Evolutionary conservation across 2,329 filamentous ascomycete genomes (phyloP).

Genomic region (Byssoonygena ceratinophila): DNA sequence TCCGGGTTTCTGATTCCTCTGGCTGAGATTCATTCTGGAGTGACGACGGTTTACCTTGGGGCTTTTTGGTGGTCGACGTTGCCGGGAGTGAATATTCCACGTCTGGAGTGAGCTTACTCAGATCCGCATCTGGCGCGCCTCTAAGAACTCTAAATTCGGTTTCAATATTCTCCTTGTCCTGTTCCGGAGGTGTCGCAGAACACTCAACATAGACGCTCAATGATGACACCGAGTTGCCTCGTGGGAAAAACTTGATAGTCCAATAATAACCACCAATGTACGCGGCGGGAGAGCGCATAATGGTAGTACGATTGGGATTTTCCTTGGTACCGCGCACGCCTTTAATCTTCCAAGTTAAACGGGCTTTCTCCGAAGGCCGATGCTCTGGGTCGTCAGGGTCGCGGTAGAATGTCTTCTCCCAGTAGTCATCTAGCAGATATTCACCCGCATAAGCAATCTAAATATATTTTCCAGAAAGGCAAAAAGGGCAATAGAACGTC

Average conservation of each 20-base stretch:
- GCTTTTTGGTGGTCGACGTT: slow-evolving; percentile 16
- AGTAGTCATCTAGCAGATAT: slow-evolving; percentile 41
- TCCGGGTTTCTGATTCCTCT: slow-evolving; percentile 10
- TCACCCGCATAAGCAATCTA: too few species aligned
- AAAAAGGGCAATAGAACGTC: too few species aligned
- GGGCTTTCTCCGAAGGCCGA: slow-evolving; percentile 42
- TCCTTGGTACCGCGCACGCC: slow-evolving; percentile 52
- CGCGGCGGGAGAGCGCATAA: slow-evolving; percentile 49
- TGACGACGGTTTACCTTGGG: not conserved
- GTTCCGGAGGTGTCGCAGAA: slow-evolving; percentile 39
- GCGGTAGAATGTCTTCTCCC: slow-evolving; percentile 48
- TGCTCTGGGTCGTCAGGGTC: slow-evolving; percentile 50
- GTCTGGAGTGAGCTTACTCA: slow-evolving; percentile 27
- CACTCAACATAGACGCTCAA: slow-evolving; percentile 54
- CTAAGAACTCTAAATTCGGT: slow-evolving; percentile 34
- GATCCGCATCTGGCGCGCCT: slow-evolving; percentile 28
- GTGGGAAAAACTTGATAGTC: slow-evolving; percentile 56
- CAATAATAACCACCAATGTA: slow-evolving; percentile 51
- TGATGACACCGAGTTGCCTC: slow-evolving; percentile 49
- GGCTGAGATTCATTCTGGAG: slow-evolving; percentile 12
- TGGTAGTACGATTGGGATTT: slow-evolving; percentile 46
- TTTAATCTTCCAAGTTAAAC: slow-evolving; percentile 50
- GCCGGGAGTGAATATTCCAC: slow-evolving; percentile 25
- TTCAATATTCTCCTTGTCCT: slow-evolving; percentile 30
- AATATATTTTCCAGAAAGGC: too few species aligned